Evolutionary conservation across 768 basidiomycete genomes (phyloP).

Genomic region (Mycena rebaudengoi): DNA sequence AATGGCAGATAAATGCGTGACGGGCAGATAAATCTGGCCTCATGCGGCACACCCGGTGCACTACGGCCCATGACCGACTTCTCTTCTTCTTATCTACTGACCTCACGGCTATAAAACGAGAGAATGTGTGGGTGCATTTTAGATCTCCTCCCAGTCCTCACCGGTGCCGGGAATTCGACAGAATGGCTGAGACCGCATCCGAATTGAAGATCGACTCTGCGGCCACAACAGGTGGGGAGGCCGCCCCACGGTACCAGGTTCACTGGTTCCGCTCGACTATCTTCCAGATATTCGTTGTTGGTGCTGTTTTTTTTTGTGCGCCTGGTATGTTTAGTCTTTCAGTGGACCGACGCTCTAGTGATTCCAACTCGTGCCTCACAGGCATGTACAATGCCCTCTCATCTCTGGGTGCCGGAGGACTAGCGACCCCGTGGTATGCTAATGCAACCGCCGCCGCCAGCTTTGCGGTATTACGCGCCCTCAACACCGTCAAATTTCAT

Average conservation of each 20-base stretch:
- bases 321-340: too few relatives aligned
- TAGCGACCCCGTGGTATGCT: constrained; percentile 43
- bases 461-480: constrained; percentile 32
- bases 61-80: too few relatives aligned
- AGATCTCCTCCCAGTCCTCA: too few relatives aligned
- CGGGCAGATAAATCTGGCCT: too few relatives aligned
- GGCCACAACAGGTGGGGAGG: background rate
- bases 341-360: constrained; percentile 5
- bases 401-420: constrained; percentile 41
- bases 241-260: constrained; percentile 25
- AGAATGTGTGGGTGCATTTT: too few relatives aligned
- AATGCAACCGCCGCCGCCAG: constrained; percentile 43
- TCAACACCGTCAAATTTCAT: too few relatives aligned
- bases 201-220: constrained; percentile 18
- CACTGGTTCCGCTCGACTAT: constrained; percentile 43
- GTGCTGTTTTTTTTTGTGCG: constrained; percentile 42
- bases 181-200: constrained; percentile 11
- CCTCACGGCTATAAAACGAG: too few relatives aligned
- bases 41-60: too few relatives aligned
- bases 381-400: constrained; percentile 45
- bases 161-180: too few relatives aligned
- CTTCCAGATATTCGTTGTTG: constrained; percentile 42
- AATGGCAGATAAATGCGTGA: too few relatives aligned
- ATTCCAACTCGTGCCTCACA: constrained; percentile 1
- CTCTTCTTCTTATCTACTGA: too few relatives aligned